Evolutionary conservation across 2,329 filamentous ascomycete species (phyloP), one percentile per base, ranked within the genome.

Genomic region (Microdochium paspali): DNA sequence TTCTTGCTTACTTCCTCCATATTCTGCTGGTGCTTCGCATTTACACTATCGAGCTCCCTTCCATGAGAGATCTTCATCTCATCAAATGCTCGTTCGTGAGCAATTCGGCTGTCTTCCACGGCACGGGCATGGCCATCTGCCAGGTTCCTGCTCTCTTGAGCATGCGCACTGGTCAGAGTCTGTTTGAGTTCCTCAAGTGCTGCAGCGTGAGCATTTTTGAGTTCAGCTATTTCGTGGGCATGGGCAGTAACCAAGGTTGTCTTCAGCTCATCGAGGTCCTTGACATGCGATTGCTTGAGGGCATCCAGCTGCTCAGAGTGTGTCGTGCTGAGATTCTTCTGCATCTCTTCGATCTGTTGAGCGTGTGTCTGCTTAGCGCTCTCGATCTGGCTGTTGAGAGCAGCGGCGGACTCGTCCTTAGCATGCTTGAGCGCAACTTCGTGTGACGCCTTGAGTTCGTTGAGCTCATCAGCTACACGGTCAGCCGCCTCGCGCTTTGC

Each of bases 221-320:
- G 53, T 7, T 54, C 52, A 21, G 56, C 53, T 15, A 64, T 39
- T 45, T 62, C 55, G 15, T 53, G 46, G 9, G 48, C 21, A 32
- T 58, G 58, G 12, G 48, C 44, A 10, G 48, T 48, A 5, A 46
- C 45, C 4, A 59, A 44, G 12, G 52, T 50, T 9, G 40, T 46
- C 49, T 56, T 58, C 5, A 52, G 35, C 15, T 56, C 48, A 4
- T 59, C 56, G 12, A 58, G 51, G 15, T 61, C 51, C 26, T 55
- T 48, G 2, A 45, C 31, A 44, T 61, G 58, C 1, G 47, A 32
- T 42, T 50, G 31, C 24, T 52, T 55, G 15, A 60, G 49, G 9
- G 48, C 44, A n/a, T 58, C 54, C 9, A 62, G 44, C 44, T 60
- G 49, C 20, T 54, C 47, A 3, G 51, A 44, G 26, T 58, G 55